Evolutionary conservation across 2,329 filamentous ascomycete genomes (phyloP).

Genomic region (Exophiala viscosa): DNA sequence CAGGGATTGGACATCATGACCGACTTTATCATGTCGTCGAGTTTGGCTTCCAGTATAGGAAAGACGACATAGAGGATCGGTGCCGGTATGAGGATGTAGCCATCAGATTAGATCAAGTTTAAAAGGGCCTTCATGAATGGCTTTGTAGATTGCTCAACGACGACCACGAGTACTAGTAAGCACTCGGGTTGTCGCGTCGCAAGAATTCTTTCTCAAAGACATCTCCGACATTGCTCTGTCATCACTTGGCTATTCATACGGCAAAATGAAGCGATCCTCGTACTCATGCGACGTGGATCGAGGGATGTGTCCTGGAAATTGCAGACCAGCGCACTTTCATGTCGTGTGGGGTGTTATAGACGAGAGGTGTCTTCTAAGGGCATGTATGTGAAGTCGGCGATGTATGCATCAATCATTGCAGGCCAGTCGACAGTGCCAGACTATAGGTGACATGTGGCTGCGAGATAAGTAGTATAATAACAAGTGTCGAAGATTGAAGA

Average conservation of each 20-base stretch:
- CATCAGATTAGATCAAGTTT: constrained; percentile 64
- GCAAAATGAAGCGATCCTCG: not conserved
- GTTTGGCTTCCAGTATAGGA: constrained; percentile 14
- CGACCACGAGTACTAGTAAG: constrained; percentile 15
- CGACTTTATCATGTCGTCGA: constrained; percentile 23
- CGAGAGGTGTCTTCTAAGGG: too few species aligned
- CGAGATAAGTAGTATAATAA: too few species aligned
- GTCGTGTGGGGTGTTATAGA: too few species aligned
- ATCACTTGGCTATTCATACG: constrained; percentile 32
- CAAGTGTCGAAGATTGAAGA: too few species aligned
- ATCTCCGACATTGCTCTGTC: constrained; percentile 33
- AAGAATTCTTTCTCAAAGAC: not conserved
- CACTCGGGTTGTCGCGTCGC: constrained; percentile 17
- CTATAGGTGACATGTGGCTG: too few species aligned
- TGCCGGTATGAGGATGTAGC: constrained; percentile 9
- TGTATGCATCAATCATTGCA: too few species aligned
- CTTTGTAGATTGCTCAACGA: constrained; percentile 2
- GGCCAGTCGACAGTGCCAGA: too few species aligned
- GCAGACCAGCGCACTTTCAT: too few species aligned
- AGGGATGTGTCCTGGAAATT: too few species aligned
- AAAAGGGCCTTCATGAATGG: constrained; percentile 44
- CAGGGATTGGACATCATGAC: constrained; percentile 41
- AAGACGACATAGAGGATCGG: not conserved
- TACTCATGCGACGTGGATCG: not conserved
- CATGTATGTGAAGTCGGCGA: too few species aligned